Evolutionary conservation across 2,329 filamentous ascomycete genomes (phyloP).

Genomic region (Sordariomycetes sp.): DNA sequence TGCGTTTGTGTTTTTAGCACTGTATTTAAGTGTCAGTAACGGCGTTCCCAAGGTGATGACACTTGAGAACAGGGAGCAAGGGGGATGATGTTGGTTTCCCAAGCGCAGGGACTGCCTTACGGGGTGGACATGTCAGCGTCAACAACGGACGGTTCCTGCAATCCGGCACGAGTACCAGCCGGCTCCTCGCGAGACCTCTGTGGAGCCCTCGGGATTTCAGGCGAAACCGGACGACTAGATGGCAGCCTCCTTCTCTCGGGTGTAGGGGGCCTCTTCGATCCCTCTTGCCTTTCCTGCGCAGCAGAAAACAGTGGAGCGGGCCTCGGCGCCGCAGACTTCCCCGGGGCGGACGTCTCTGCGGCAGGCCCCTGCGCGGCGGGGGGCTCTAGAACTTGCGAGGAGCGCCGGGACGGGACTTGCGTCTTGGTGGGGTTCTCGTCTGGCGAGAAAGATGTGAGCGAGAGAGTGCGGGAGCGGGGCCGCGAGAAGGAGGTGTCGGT

Average conservation of each 20-base stretch:
- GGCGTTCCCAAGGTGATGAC: background rate
- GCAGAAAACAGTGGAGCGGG: background rate
- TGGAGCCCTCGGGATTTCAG: background rate
- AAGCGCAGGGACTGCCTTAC: slow-evolving; percentile 1
- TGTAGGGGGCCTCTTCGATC: slow-evolving; percentile 21
- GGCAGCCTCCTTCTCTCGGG: slow-evolving; percentile 1
- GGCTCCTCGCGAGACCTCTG: background rate
- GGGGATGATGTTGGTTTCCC: background rate
- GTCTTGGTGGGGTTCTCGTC: slow-evolving; percentile 1
- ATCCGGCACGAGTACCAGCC: slow-evolving; percentile 1
- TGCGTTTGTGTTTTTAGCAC: background rate
- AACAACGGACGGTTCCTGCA: background rate
- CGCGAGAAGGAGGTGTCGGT: slow-evolving; percentile 6
- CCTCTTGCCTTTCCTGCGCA: background rate
- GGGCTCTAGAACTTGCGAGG: background rate
- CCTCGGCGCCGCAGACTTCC: background rate
- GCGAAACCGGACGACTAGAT: slow-evolving; percentile 2
- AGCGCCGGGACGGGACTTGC: background rate
- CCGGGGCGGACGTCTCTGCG: slow-evolving; percentile 14
- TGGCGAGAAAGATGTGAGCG: slow-evolving; percentile 1
- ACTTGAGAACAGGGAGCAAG: background rate
- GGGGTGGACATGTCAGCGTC: slow-evolving; percentile 8
- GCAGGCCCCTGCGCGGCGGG: slow-evolving; percentile 10
- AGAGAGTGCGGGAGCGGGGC: slow-evolving; percentile 2
- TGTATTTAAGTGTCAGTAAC: background rate